Evolutionary conservation across 768 basidiomycete genomes (phyloP).

Genomic region (Mrakia gelida): DNA sequence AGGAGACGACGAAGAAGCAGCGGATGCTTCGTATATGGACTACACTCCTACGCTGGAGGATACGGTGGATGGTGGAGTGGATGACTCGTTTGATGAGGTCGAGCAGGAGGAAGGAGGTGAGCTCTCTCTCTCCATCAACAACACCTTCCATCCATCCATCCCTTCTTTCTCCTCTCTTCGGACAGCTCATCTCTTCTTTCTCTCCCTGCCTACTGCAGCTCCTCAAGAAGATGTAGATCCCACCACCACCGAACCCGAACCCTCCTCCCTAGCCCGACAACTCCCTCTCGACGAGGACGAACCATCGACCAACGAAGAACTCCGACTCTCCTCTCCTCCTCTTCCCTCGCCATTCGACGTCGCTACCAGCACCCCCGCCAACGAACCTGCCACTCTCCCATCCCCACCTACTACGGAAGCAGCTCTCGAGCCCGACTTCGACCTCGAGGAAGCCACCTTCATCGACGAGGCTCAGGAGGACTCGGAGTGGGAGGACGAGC

Average conservation of each 20-base stretch:
- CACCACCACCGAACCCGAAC: background rate
- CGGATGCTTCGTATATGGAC: background rate
- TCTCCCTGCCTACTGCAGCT: background rate
- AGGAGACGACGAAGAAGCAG: background rate
- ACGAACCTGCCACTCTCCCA: too few species aligned
- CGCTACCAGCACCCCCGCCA: background rate
- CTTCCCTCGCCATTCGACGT: background rate
- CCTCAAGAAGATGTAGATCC: background rate
- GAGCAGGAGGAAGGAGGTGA: background rate
- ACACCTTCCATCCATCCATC: background rate
- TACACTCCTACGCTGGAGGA: too few species aligned
- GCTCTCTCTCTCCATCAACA: constrained; percentile 12
- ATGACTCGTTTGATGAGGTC: background rate
- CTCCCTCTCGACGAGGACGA: background rate
- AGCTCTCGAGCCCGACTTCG: background rate
- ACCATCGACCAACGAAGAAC: background rate
- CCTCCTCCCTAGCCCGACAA: background rate
- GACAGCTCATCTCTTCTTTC: too few species aligned
- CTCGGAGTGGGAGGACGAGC: constrained; percentile 8
- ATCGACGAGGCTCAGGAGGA: constrained; percentile 6
- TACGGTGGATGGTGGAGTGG: background rate
- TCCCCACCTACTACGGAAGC: too few species aligned
- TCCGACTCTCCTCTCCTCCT: background rate
- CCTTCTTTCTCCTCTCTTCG: background rate
- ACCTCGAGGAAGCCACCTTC: background rate